phyloP scores from a whole-genome alignment of 1,284 basidiomycete species.

The Phlebopus sp. region DNA sequence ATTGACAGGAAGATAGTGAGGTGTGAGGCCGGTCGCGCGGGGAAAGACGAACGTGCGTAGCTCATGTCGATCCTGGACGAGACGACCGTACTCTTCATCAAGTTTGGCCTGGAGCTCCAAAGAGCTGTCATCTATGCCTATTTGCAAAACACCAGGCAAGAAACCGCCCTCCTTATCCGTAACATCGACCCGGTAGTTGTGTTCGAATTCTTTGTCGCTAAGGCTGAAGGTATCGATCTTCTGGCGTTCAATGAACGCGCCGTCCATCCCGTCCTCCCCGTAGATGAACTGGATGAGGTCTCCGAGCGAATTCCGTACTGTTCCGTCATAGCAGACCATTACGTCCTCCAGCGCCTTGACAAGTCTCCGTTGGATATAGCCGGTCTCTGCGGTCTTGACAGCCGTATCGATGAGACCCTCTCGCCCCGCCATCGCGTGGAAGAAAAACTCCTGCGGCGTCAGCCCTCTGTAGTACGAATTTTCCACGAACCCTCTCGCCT shows the following conservation, averaged over 20 bases:
- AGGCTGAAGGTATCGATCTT: conserved; percentile 87
- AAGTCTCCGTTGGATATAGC: conserved; percentile 97
- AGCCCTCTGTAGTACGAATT: conserved; percentile 98
- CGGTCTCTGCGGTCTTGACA: conserved; percentile 99
- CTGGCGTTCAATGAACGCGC: conserved; percentile 96
- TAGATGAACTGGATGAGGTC: conserved; percentile 97
- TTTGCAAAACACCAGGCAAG: conserved; percentile 78
- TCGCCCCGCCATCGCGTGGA: conserved; percentile 99
- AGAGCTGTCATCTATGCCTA: conserved; percentile 92
- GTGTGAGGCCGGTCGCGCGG: conserved; percentile 66
- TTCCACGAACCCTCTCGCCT: conserved; percentile 98
- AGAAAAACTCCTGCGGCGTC: conserved; percentile 99
- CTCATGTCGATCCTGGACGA: conserved; percentile 72
- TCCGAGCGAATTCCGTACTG: conserved; percentile 94
- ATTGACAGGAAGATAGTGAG: conserved; percentile 89
- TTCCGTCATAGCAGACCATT: conserved; percentile 97
- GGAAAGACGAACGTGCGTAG: conserved; percentile 88
- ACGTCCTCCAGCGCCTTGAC: conserved; percentile 99
- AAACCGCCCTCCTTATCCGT: conserved; percentile 80
- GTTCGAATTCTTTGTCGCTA: conserved; percentile 83
- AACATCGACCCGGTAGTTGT: conserved; percentile 91
- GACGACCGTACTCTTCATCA: conserved; percentile 84
- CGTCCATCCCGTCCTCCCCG: conserved; percentile 99
- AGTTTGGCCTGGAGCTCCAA: conserved; percentile 86
- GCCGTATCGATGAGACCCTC: conserved; percentile 99